Evolutionary conservation across 768 basidiomycete genomes (phyloP), one percentile per base, ranked within the genome.

Genomic region (Cystofilobasidium bisporidii): DNA sequence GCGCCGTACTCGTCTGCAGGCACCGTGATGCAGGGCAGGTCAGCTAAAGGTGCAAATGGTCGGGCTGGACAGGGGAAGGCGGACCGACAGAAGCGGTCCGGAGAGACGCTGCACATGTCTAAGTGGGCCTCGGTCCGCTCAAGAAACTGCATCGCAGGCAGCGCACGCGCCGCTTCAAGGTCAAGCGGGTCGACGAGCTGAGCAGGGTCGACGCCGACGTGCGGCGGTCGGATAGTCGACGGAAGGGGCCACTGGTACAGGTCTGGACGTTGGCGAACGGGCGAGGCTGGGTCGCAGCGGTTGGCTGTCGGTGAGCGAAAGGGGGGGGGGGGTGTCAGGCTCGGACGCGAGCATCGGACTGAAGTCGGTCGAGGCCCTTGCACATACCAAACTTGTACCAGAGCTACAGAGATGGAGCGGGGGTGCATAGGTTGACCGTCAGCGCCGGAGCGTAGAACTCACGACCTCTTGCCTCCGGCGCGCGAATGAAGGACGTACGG

Each of bases 71-170:
- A n/a, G n/a, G n/a, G n/a, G n/a, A n/a, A n/a, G n/a, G n/a, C n/a
- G n/a, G 22, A 55, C 63, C n/a, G 36, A 64, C 63, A 64, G 48
- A 64, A 64, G 5, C 55, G 36, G 22, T 64, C 63, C 3, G 63
- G 63, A 9, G 48, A n/a, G 48, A 53, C 30, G 11, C 28, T 50
- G 32, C 63, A 64, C 47, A 64, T 36, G 40, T 64, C 63, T 14
- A 33, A 3, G 40, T 53, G 24, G 48, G 28, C 24, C 24, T 64
- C 63, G 11, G 48, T 55, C 47, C 32, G 48, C 11, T 32, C 12
- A 11, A 53, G 40, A 50, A 64, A 64, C 26, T 17, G 26, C 17
- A 38, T 64, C 32, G 40, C 38, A 48, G 26, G 47, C 36, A 26
- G 36, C 47, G 9, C 14, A 3, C 24, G 26, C 48, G 26, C 48